Conservation (phyloP, 2,329 filamentous ascomycete species). For the Penicillium sp. region DNA sequence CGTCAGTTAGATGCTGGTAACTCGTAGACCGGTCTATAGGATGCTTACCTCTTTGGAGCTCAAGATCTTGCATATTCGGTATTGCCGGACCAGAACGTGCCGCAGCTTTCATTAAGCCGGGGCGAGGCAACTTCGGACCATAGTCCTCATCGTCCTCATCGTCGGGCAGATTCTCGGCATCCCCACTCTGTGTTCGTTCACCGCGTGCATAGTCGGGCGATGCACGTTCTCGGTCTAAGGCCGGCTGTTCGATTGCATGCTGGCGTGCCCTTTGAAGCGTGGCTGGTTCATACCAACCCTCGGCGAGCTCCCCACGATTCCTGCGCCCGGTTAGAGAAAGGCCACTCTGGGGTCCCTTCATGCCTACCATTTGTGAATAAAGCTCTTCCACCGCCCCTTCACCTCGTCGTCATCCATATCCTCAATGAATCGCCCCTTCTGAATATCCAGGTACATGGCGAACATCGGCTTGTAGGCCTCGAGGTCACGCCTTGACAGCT, state of each 20-base stretch:
- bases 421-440: constrained; percentile 69
- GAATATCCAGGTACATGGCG: constrained; percentile 77
- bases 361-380: constrained; percentile 73
- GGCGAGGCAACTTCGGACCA: constrained; percentile 49
- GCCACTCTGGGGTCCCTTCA: not conserved
- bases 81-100: constrained; percentile 53
- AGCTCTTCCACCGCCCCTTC: constrained; percentile 88
- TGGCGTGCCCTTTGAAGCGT: constrained; percentile 55
- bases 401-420: constrained; percentile 69
- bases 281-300: constrained; percentile 88
- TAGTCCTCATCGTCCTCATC: constrained; percentile 50
- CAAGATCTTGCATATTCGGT: constrained; percentile 69
- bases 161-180: constrained; percentile 9
- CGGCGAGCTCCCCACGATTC: constrained; percentile 79
- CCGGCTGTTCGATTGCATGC: constrained; percentile 12
- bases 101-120: constrained; percentile 13
- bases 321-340: constrained; percentile 48
- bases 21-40: not conserved
- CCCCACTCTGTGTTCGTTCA: constrained; percentile 7
- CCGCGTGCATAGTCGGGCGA: constrained; percentile 25
- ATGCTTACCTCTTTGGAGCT: constrained; percentile 46
- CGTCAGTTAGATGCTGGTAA: not conserved
- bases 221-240: constrained; percentile 1
- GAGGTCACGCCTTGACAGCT: constrained; percentile 66
- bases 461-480: constrained; percentile 64